Percentiles rank a stretch among this genome's conserved stretches.
phyloP scores from a whole-genome alignment of 331 rosid species.

The Rhamnella rubrinervis region DNA sequence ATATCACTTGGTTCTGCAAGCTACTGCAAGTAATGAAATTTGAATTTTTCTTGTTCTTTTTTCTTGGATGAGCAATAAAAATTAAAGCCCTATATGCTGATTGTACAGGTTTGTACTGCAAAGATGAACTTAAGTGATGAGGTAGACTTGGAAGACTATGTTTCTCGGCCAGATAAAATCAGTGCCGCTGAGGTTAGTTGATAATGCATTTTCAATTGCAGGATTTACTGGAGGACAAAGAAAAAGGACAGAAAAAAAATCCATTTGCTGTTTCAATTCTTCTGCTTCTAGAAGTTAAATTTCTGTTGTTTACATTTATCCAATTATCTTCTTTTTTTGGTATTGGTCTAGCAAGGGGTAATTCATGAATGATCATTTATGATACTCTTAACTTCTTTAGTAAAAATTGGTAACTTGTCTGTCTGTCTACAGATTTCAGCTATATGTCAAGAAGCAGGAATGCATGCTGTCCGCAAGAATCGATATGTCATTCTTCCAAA shows the following conservation, averaged over 20 bases:
- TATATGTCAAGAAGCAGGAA: slow-evolving; percentile 98
- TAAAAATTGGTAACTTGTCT: not conserved
- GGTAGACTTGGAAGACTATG: slow-evolving; percentile 98
- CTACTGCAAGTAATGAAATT: not conserved
- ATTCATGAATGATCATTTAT: too few species aligned
- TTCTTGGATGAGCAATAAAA: not conserved
- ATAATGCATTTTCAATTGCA: not conserved
- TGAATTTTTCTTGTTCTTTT: not conserved
- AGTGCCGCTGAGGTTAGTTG: slow-evolving; percentile 99
- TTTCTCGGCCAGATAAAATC: slow-evolving; percentile 98
- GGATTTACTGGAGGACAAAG: not conserved
- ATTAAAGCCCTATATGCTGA: not conserved
- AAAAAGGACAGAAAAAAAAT: not conserved
- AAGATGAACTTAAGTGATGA: slow-evolving; percentile 97
- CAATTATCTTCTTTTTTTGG: not conserved
- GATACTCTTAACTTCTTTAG: not conserved
- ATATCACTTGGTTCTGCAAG: not conserved
- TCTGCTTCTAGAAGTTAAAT: too few species aligned
- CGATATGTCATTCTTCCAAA: slow-evolving; percentile 91
- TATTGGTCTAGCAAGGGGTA: not conserved
- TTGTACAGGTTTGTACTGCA: slow-evolving; percentile 88
- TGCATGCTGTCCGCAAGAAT: slow-evolving; percentile 99
- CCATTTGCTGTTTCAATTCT: not conserved
- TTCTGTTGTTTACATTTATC: too few species aligned
- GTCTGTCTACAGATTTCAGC: slow-evolving; percentile 69